Percentiles rank a stretch among this genome's conserved stretches.
Evolutionary conservation across 306 rosid species (phyloP).

Genomic region (Dalbergia oliveri): DNA sequence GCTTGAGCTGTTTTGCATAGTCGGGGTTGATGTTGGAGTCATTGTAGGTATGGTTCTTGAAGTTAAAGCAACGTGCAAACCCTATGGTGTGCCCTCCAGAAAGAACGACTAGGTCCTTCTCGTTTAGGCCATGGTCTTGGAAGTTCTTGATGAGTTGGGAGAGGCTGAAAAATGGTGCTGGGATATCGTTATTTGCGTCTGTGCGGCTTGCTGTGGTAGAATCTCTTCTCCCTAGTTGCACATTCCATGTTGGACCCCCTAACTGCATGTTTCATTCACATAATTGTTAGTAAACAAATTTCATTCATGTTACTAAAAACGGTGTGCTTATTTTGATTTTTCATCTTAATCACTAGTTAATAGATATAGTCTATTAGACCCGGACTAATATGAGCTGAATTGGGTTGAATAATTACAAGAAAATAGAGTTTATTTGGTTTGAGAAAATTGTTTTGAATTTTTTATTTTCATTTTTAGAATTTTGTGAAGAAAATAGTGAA

Average conservation of each 20-base stretch:
- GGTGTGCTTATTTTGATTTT: no score
- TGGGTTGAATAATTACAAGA: no score
- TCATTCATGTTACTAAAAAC: no score
- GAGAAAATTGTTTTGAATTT: no score
- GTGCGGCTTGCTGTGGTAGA: slow-evolving; percentile 44
- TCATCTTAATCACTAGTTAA: no score
- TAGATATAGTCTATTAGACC: no score
- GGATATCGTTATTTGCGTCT: slow-evolving; percentile 30
- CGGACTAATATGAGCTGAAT: no score
- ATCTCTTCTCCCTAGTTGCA: slow-evolving; percentile 53
- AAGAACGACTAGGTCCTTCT: slow-evolving; percentile 47
- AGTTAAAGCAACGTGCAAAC: slow-evolving; percentile 20
- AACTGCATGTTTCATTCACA: slow-evolving; percentile 19
- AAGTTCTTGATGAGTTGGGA: slow-evolving; percentile 33
- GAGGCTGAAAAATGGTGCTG: slow-evolving; percentile 37
- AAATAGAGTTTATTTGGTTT: no score
- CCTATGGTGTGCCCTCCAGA: slow-evolving; percentile 52
- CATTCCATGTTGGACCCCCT: slow-evolving; percentile 51
- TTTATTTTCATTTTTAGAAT: no score
- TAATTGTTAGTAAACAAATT: not conserved
- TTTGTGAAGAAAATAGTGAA: no score
- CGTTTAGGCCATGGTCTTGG: slow-evolving; percentile 48
- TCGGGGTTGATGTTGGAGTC: slow-evolving; percentile 29
- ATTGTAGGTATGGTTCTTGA: slow-evolving; percentile 35
- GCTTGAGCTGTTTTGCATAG: slow-evolving; percentile 16